Evolutionary conservation across 805 yeast genomes (phyloP), one percentile per base, ranked within the genome.

Genomic region (Nakazawaea peltata): DNA sequence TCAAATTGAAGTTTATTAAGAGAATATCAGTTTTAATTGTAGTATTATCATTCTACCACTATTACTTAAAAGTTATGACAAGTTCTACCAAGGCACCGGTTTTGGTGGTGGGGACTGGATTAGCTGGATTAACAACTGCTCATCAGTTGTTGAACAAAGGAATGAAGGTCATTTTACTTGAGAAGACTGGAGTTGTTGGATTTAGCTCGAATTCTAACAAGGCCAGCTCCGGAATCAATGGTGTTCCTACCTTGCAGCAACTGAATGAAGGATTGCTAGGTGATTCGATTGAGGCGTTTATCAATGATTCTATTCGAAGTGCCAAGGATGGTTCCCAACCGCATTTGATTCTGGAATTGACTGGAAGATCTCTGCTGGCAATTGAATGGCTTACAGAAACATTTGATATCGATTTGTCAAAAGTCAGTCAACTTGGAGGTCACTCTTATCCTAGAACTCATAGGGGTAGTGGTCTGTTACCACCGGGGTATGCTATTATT

Each of bases 201-300:
- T 80, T 81, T 5, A 28, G 27, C 10, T 37, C 41, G 12, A 75
- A 75, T 43, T 74, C 80, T 2, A 63, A 66, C 36, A 74, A 73
- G 51, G 81, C 81, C 0, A 71, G 78, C 3, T 69, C 77, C 17
- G 81, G 81, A 16, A 74, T 75, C 36, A 74, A 74, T 49, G 68
- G 66, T 1, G 63, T 45, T 1, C 57, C 57, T 4, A 59, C 67
- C 0, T 37, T 36, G 15, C 54, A 34, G 31, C 65, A 61, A 33
- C 26, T 26, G 4, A 32, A 39, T 4, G 26, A 32, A 2, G 46
- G 44, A 6, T 34, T 39, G 6, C n/a, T n/a, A n/a, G 44, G 44
- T 5, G 67, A 63, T 37, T 45, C 59, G 5, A 43, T 47, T 3
- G 51, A 46, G 4, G 13, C 28, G 5, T 63, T 63, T 33, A 34